Evolutionary conservation across 352 stramenopile genomes (phyloP), one percentile per base, ranked within the genome.

Genomic region (Albugo candida): DNA sequence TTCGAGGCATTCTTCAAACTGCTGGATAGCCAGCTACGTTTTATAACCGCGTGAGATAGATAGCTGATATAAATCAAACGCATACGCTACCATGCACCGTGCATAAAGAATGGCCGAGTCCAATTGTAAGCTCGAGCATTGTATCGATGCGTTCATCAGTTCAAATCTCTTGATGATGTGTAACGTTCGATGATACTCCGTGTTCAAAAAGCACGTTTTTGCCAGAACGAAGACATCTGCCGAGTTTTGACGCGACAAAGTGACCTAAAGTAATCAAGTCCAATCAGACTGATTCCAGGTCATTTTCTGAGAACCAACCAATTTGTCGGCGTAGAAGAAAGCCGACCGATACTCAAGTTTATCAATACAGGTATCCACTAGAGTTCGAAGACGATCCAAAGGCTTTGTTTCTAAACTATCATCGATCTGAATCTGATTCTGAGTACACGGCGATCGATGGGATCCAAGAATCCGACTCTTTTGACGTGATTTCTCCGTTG

Each of bases 1-100:
- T 14, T 86, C 73, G 16, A 89, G 51, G 57, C 77, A 88, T 43
- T 88, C 75, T 38, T 92, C 75, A 39, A 78, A 83, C 44, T 91
- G 72, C 39, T 91, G 83, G 37, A 85, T 81, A 17, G 67, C 65
- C 39, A 87, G 41, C 65, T 79, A 44, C 13, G 55, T 36, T n/a
- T n/a, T 14, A 49, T 12, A 36, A 24, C 16, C 17, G 39, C n/a
- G 17, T 40, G 37, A 47, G 45, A n/a, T 20, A 24, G 36, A 2
- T 39, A n/a, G 24, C 14, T 6, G 39, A 14, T n/a, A 42, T 13
- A 21, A 37, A 40, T 17, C 18, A 13, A n/a, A 43, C 58, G 13
- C n/a, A 16, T 19, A 17, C 37, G 40, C 13, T 48, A 78, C 69
- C 79, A 85, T 83, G 36, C 76, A 78, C 38, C 73, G 79, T 10